Conservation (phyloP, 345 rosid genomes). For the Luvunga scandens region DNA sequence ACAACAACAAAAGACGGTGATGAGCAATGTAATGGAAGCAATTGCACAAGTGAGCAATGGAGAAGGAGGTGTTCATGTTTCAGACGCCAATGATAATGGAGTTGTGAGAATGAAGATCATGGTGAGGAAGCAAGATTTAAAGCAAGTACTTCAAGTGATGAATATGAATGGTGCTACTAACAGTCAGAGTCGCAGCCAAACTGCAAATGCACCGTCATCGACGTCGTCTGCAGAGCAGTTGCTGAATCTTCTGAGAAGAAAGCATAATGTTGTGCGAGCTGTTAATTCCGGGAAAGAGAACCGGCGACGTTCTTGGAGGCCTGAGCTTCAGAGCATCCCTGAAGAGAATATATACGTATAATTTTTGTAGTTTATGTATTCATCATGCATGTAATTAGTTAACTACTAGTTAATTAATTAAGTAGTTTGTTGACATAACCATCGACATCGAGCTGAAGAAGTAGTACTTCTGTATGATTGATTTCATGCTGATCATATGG, state of each 20-base stretch:
- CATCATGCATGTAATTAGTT: neutral
- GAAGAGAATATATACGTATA: slow-evolving; percentile 14
- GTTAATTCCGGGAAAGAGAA: slow-evolving; percentile 5
- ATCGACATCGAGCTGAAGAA: no score
- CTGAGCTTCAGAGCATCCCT: slow-evolving; percentile 42
- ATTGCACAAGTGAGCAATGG: slow-evolving; percentile 21
- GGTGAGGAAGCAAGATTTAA: slow-evolving; percentile 47
- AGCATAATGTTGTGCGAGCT: slow-evolving; percentile 7
- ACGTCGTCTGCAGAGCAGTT: slow-evolving; percentile 30
- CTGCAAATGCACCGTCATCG: neutral
- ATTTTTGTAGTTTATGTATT: neutral
- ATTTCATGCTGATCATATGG: no score
- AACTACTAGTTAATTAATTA: neutral
- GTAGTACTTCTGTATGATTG: no score
- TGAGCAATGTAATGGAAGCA: slow-evolving; percentile 27
- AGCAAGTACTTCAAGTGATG: slow-evolving; percentile 33
- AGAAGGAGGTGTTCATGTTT: slow-evolving; percentile 4
- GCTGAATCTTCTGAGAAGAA: slow-evolving; percentile 19
- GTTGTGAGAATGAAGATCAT: slow-evolving; percentile 39
- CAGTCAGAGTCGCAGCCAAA: neutral
- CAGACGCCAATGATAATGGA: slow-evolving; percentile 29
- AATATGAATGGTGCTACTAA: slow-evolving; percentile 17
- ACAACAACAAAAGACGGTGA: slow-evolving; percentile 21
- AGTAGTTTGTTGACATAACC: neutral
- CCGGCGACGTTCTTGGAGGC: slow-evolving; percentile 28